Conservation (phyloP, 2,329 filamentous ascomycete species). For the Nigrospora sphaerica region DNA sequence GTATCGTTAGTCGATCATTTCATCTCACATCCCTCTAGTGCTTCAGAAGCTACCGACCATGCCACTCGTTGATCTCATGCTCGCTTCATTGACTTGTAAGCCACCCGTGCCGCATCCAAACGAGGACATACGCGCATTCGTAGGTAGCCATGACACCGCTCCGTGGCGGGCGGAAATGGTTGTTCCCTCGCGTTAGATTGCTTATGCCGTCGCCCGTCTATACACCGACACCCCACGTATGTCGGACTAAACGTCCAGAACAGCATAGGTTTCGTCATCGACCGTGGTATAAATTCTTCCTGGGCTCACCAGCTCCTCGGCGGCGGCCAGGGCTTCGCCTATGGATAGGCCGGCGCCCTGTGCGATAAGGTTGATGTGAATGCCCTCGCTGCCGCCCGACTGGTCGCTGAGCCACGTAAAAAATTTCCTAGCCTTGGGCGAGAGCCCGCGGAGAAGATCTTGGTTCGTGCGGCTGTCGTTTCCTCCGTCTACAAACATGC, state of each 20-base stretch:
- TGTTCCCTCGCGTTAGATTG: neutral
- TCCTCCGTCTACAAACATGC: slow-evolving; percentile 49
- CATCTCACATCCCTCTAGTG: slow-evolving; percentile 2
- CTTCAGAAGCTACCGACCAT: slow-evolving; percentile 6
- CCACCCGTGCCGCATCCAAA: no score
- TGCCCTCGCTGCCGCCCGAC: slow-evolving; percentile 70
- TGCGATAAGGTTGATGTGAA: slow-evolving; percentile 74
- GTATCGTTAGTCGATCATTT: slow-evolving; percentile 14
- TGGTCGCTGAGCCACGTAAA: slow-evolving; percentile 61
- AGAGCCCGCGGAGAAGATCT: slow-evolving; percentile 40
- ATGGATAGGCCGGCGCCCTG: slow-evolving; percentile 56
- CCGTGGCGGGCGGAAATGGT: no score
- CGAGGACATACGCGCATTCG: no score
- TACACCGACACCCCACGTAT: neutral
- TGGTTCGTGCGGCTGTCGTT: slow-evolving; percentile 28
- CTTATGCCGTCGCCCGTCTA: neutral
- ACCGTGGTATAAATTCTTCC: slow-evolving; percentile 85
- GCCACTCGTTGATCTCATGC: slow-evolving; percentile 7
- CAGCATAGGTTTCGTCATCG: slow-evolving; percentile 86
- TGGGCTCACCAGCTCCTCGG: slow-evolving; percentile 68
- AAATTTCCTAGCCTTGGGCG: slow-evolving; percentile 57
- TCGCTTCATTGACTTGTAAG: no score
- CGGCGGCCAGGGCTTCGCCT: slow-evolving; percentile 66
- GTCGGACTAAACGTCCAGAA: slow-evolving; percentile 51
- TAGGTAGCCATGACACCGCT: no score